These are phyloP conservation scores for Prunus persica DNA, from an alignment of 306 rosid species.

Conservation along the genomic window DNA sequence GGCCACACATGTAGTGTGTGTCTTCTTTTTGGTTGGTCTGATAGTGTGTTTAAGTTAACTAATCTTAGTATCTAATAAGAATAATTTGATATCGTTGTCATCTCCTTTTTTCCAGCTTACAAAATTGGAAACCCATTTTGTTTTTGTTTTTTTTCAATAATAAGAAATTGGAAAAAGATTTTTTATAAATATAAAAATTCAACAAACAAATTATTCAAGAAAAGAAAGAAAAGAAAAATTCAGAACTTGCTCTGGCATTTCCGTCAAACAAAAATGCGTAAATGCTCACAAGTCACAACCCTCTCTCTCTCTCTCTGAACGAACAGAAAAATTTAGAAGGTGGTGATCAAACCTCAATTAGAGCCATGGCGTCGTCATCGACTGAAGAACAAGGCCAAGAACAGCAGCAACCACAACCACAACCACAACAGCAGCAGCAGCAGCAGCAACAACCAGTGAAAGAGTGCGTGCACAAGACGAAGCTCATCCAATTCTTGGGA, in stretches of 20 bases:
- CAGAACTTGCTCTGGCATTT: not conserved
- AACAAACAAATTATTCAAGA: not conserved
- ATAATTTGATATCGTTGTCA: too few species aligned
- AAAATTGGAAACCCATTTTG: not conserved
- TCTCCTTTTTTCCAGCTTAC: not conserved
- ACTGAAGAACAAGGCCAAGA: conserved; percentile 32
- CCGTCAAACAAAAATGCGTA: not conserved
- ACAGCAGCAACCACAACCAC: conserved; percentile 4
- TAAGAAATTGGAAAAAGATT: not conserved
- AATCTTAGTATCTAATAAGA: too few species aligned
- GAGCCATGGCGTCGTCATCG: conserved; percentile 50
- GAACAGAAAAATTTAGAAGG: not conserved
- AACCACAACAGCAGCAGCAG: conserved; percentile 11
- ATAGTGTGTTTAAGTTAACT: too few species aligned
- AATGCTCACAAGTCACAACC: not conserved
- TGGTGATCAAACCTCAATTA: conserved; percentile 5
- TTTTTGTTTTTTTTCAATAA: not conserved
- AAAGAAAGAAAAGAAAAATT: not conserved
- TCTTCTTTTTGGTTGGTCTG: too few species aligned
- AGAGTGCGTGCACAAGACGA: conserved; percentile 77
- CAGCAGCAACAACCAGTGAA: conserved; percentile 30
- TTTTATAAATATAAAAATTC: not conserved
- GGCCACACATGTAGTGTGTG: too few species aligned
- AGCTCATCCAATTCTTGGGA: conserved; percentile 79
- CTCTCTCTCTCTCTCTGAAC: not conserved